phyloP scores from a whole-genome alignment of 139 green algal genomes.

The Deuterostichococcus epilithicus region DNA sequence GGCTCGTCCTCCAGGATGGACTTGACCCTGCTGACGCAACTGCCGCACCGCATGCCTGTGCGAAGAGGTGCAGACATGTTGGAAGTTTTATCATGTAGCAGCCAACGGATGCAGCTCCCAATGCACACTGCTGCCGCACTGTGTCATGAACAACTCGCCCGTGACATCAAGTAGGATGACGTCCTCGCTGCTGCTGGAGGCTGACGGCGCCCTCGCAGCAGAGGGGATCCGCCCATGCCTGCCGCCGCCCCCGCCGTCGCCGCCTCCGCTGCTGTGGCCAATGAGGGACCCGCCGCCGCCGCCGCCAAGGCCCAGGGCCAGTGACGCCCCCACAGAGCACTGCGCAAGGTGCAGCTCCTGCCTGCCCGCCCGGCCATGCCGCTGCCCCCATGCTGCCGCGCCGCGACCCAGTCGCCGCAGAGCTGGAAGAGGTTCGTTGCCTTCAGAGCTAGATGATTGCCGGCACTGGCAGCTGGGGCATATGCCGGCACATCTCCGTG shows the following conservation, averaged over 20 bases:
- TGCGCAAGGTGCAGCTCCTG: neutral
- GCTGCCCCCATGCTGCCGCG: neutral
- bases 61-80: neutral
- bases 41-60: constrained; percentile 86
- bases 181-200: constrained; percentile 40
- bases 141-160: no score
- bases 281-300: neutral
- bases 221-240: neutral
- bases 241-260: neutral
- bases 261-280: neutral
- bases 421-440: no score
- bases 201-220: neutral
- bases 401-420: no score
- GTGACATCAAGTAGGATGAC: constrained; percentile 74
- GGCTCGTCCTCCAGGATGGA: constrained; percentile 62
- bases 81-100: no score
- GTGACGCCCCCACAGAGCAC: neutral
- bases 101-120: no score
- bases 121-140: no score
- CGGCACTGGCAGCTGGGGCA: no score
- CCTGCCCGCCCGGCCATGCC: neutral
- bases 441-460: no score
- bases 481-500: no score
- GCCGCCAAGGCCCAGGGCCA: neutral
- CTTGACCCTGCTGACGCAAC: constrained; percentile 77